Conservation (phyloP, 352 stramenopile species). For the Elongisporangium prolatum region DNA sequence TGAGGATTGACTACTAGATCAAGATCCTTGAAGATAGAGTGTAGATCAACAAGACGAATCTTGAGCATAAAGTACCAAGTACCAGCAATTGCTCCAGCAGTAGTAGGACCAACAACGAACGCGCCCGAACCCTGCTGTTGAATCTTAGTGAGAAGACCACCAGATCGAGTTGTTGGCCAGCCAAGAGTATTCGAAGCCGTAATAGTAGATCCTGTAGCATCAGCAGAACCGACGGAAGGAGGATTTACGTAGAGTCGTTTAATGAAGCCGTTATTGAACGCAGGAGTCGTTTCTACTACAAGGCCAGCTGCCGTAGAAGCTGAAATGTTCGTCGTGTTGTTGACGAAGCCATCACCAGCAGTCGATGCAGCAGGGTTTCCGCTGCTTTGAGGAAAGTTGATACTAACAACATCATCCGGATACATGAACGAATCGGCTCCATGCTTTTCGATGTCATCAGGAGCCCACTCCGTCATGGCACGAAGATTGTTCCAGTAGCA, state of each 20-base stretch:
- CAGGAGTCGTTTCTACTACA: conserved; percentile 1
- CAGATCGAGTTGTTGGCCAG: too few relatives aligned
- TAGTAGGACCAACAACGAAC: too few relatives aligned
- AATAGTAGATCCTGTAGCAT: not conserved
- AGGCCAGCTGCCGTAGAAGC: not conserved
- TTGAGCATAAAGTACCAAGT: conserved; percentile 15
- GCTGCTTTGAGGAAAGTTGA: too few relatives aligned
- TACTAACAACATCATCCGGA: conserved; percentile 11
- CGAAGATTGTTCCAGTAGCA: conserved; percentile 22
- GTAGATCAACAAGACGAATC: conserved; percentile 17
- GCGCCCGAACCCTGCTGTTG: too few relatives aligned
- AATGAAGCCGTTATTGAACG: conserved; percentile 11
- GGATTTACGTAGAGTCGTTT: conserved; percentile 10
- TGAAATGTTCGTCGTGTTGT: conserved; percentile 9
- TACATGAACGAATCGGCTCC: conserved; percentile 23
- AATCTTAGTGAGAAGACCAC: too few relatives aligned
- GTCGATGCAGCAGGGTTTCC: not conserved
- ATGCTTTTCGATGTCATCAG: conserved; percentile 19
- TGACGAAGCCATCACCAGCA: conserved; percentile 15
- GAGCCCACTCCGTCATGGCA: conserved; percentile 13
- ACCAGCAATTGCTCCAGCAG: conserved; percentile 7
- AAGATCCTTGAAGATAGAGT: conserved; percentile 13
- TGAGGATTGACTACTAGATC: conserved; percentile 14
- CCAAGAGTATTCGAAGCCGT: conserved; percentile 5
- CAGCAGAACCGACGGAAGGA: conserved; percentile 2